These are phyloP conservation scores for Daldinia sp. DNA, from an alignment of 2,329 filamentous ascomycete species.

Conservation along the genomic window DNA sequence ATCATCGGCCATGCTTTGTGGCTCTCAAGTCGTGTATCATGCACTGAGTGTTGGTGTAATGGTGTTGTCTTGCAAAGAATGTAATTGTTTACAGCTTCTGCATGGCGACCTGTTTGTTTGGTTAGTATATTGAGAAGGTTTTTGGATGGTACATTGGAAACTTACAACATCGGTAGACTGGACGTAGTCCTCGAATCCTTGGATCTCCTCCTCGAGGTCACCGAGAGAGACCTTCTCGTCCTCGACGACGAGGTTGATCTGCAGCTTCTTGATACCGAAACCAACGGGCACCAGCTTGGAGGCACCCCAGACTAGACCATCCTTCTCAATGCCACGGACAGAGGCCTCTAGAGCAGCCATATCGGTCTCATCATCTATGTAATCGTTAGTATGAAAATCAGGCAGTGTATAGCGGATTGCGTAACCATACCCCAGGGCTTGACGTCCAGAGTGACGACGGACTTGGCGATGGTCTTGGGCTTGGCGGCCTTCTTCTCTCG, in stretches of 20 bases:
- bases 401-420: constrained; percentile 4
- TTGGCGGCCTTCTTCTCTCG: constrained; percentile 96
- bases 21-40: constrained; percentile 51
- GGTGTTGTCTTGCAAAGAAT: constrained; percentile 31
- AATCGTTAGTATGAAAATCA: constrained; percentile 23
- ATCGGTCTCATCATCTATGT: constrained; percentile 88
- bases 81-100: constrained; percentile 80
- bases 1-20: constrained; percentile 49
- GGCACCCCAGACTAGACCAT: constrained; percentile 95
- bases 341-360: constrained; percentile 83
- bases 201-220: constrained; percentile 88
- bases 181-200: constrained; percentile 90
- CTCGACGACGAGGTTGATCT: constrained; percentile 98
- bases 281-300: constrained; percentile 91
- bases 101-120: constrained; percentile 72
- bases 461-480: constrained; percentile 93
- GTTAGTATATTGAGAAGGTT: constrained; percentile 33
- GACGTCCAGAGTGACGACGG: constrained; percentile 92
- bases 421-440: constrained; percentile 94
- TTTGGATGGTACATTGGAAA: constrained; percentile 27
- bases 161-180: constrained; percentile 89
- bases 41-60: constrained; percentile 45
- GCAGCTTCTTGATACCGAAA: constrained; percentile 99
- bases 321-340: constrained; percentile 87
- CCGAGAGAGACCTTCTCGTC: constrained; percentile 93